Evolutionary conservation across 73 alveolate species (phyloP), one percentile per base, ranked within the genome.

Genomic region (Tetrahymena thermophila): DNA sequence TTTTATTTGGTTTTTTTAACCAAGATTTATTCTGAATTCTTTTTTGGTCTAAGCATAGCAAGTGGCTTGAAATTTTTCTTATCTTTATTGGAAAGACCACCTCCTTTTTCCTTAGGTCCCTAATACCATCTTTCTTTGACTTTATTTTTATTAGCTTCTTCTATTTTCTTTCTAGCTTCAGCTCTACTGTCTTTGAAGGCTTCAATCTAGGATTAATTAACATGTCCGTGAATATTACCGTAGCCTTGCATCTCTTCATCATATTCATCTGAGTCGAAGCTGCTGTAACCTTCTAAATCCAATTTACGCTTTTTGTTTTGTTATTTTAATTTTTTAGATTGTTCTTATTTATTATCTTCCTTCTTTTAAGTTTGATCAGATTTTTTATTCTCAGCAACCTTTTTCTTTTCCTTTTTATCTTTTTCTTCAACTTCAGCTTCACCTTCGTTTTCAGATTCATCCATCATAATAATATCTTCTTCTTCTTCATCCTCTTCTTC

Each of bases 21-120:
- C 3, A 43, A 35, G 55, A 44, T 94, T 31, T 85, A 85, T 85
- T 94, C 94, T 95, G 96, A 93, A 42, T 97, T 85, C 96, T 97
- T 98, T 98, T 98, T 98, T 35, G 98, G 98, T 97, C 96, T 97
- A 16, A 98, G 98, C 99, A 98, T 98, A 83, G 94, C 43, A 56
- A 97, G 84, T 37, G 99, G 99, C 96, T 98, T 98, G 94, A 96
- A 94, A 85, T 97, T 97, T 93, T 43, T 85, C 95, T 97, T 96
- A 94, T 97, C 98, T 94, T 95, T 96, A 89, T 98, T 98, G 85
- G 99, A 97, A 93, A 93, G 96, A 55, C 99, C 99, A 25, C 93
- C 56, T 15, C 96, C 96, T 94, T 94, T 96, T 94, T 96, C 96
- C 93, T 97, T 94, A 10, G 96, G 97, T 93, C 98, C 96, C 58